Evolutionary conservation across 2,329 filamentous ascomycete species (phyloP).

Genomic region (Sclerotinia nivalis): DNA sequence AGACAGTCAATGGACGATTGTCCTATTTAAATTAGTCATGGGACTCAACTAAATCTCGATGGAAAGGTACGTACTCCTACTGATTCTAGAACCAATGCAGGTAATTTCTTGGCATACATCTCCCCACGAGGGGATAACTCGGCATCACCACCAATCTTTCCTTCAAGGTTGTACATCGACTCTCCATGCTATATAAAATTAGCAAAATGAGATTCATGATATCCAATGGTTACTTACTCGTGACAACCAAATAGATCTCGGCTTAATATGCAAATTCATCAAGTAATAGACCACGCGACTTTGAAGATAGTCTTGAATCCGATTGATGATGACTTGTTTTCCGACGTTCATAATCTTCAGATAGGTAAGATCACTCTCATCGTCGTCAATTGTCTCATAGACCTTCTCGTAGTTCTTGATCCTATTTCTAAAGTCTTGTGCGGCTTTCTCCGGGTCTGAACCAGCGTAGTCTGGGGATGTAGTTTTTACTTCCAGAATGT

Average conservation of each 20-base stretch:
- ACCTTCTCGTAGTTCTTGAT: slow-evolving; percentile 98
- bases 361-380: slow-evolving; percentile 87
- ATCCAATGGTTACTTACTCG: slow-evolving; percentile 58
- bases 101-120: slow-evolving; percentile 81
- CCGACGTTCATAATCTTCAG: slow-evolving; percentile 97
- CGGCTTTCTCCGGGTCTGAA: slow-evolving; percentile 89
- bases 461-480: slow-evolving; percentile 93
- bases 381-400: slow-evolving; percentile 88
- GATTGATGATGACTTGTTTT: slow-evolving; percentile 95
- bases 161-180: slow-evolving; percentile 86
- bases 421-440: slow-evolving; percentile 86
- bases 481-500: slow-evolving; percentile 96
- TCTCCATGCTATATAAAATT: slow-evolving; percentile 73
- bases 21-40: slow-evolving; percentile 46
- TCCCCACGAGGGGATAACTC: slow-evolving; percentile 83
- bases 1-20: slow-evolving; percentile 63
- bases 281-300: slow-evolving; percentile 97
- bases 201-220: slow-evolving; percentile 23
- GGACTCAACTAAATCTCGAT: slow-evolving; percentile 8
- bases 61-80: slow-evolving; percentile 68
- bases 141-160: slow-evolving; percentile 91
- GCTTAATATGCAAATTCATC: slow-evolving; percentile 97
- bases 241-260: slow-evolving; percentile 94
- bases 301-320: slow-evolving; percentile 94
- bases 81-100: slow-evolving; percentile 79